A percentile compares a stretch with the other conserved stretches of the same genome.
These are phyloP conservation scores for Thinopyrum elongatum DNA, from an alignment of 176 grass and related monocot genomes.

Conservation along the genomic window DNA sequence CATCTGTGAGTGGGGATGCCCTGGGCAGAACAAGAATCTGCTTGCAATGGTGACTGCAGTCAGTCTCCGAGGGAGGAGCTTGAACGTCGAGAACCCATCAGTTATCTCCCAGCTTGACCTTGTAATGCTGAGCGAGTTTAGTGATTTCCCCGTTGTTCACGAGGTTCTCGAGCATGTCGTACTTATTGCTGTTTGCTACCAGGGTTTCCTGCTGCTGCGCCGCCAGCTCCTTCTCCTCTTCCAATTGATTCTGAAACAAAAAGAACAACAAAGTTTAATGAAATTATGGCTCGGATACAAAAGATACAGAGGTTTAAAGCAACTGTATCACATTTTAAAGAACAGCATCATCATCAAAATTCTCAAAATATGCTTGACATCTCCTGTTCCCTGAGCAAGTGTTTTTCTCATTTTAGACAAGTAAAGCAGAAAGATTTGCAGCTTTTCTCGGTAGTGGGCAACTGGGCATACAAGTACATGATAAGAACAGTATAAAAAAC, in stretches of 20 bases:
- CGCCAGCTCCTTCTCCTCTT: slow-evolving; percentile 54
- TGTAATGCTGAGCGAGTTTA: slow-evolving; percentile 47
- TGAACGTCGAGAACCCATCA: neutral
- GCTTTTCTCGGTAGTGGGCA: neutral
- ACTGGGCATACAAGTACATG: neutral
- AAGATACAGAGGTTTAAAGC: neutral
- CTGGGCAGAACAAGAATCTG: neutral
- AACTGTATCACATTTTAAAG: neutral
- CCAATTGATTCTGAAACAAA: slow-evolving; percentile 36
- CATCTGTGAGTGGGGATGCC: neutral
- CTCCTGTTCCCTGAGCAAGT: neutral
- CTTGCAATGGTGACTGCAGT: neutral
- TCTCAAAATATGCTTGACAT: neutral
- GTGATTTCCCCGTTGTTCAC: slow-evolving; percentile 30
- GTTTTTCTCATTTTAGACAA: neutral
- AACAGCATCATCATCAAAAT: neutral
- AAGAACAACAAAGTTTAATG: neutral
- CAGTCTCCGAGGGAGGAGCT: neutral
- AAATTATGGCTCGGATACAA: neutral
- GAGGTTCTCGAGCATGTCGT: slow-evolving; percentile 42
- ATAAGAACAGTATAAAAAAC: neutral
- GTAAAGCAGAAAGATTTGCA: neutral
- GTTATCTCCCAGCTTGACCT: slow-evolving; percentile 34
- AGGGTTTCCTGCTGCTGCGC: slow-evolving; percentile 49
- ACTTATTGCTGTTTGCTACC: slow-evolving; percentile 46